Evolutionary conservation across 108 stramenopile genomes (phyloP).

Genomic region (Heterococcus sp.): DNA sequence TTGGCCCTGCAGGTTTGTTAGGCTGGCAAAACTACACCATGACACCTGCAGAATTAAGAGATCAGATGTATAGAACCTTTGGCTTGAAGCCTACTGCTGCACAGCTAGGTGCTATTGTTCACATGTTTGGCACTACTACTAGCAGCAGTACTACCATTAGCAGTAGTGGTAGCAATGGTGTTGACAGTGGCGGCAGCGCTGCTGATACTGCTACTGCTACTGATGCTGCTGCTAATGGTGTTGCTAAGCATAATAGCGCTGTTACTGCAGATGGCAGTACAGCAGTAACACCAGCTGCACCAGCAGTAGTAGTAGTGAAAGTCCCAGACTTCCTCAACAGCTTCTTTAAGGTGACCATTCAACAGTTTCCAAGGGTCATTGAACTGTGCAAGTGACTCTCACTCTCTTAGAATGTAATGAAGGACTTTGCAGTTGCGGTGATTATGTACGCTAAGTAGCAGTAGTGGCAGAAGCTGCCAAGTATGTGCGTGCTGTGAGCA

Average conservation of each 20-base stretch:
- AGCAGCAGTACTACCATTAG: neutral
- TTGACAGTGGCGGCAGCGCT: neutral
- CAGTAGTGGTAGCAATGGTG: neutral
- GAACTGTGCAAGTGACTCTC: too few relatives aligned
- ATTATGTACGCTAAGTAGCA: too few relatives aligned
- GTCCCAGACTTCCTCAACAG: slow-evolving; percentile 32
- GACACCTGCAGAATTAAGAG: slow-evolving; percentile 34
- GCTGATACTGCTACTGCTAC: too few relatives aligned
- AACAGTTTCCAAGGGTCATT: too few relatives aligned
- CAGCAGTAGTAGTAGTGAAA: slow-evolving; percentile 11
- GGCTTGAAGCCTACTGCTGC: slow-evolving; percentile 30
- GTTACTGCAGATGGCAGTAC: too few relatives aligned
- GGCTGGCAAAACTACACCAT: slow-evolving; percentile 34
- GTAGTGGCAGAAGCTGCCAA: too few relatives aligned
- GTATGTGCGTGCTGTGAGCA: too few relatives aligned
- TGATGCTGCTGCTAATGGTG: too few relatives aligned
- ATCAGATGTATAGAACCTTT: slow-evolving; percentile 37
- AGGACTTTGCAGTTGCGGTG: too few relatives aligned
- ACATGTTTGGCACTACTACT: slow-evolving; percentile 11
- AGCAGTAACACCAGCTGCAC: neutral
- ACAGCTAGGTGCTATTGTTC: slow-evolving; percentile 36
- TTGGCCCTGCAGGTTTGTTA: slow-evolving; percentile 35
- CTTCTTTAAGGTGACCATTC: slow-evolving; percentile 31
- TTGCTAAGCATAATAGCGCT: too few relatives aligned
- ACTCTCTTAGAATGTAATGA: too few relatives aligned